A percentile compares a stretch with the other conserved stretches of the same genome.
These are phyloP conservation scores for Irpex sp. DNA, from an alignment of 1,284 basidiomycete species.

Conservation along the genomic window DNA sequence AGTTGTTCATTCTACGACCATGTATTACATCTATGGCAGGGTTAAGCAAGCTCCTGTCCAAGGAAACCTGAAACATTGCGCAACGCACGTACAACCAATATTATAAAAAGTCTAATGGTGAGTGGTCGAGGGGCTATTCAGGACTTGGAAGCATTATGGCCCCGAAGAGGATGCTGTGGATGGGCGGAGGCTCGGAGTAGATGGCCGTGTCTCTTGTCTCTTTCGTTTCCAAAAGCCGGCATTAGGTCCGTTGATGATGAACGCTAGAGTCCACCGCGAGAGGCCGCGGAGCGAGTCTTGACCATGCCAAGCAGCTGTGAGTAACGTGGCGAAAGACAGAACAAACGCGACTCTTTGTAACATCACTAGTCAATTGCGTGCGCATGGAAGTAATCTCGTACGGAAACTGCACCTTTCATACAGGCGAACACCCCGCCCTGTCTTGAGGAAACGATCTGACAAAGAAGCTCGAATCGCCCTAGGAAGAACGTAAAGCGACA, in stretches of 20 bases:
- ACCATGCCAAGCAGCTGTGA: conserved; percentile 59
- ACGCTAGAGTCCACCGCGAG: conserved; percentile 64
- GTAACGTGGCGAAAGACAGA: conserved; percentile 58
- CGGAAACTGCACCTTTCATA: conserved; percentile 48
- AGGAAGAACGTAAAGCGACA: conserved; percentile 74
- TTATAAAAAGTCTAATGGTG: too few relatives aligned
- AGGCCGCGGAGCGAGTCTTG: conserved; percentile 66
- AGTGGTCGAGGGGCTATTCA: too few relatives aligned
- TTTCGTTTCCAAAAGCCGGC: conserved; percentile 47
- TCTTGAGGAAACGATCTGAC: conserved; percentile 48
- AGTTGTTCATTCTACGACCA: conserved; percentile 99
- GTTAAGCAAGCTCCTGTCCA: conserved; percentile 29
- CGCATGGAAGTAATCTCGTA: conserved; percentile 8
- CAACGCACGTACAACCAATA: too few relatives aligned
- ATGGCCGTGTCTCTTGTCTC: conserved; percentile 17
- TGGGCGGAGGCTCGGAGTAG: neutral
- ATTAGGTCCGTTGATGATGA: conserved; percentile 58
- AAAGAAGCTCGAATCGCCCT: conserved; percentile 60
- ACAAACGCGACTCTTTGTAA: conserved; percentile 43
- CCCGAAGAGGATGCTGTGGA: neutral
- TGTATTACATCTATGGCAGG: conserved; percentile 77
- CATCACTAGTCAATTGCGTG: conserved; percentile 21
- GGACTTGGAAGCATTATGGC: neutral
- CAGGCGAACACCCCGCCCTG: conserved; percentile 36
- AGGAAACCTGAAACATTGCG: neutral